Evolutionary conservation across 352 stramenopile genomes (phyloP), one percentile per base, ranked within the genome.

Genomic region (Thalassiosira exigua): DNA sequence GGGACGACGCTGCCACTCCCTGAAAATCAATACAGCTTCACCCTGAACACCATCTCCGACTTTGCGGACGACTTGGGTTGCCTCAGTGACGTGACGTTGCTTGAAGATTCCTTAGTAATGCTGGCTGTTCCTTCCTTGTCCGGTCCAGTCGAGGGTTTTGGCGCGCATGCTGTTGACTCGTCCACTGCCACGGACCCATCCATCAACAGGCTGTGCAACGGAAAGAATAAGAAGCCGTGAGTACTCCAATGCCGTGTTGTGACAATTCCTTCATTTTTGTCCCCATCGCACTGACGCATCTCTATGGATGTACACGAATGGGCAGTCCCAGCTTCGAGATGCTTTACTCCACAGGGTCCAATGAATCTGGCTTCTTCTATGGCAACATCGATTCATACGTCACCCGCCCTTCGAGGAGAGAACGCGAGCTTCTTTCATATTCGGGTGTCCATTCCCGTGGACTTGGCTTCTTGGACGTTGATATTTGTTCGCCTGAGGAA

Each of bases 281-380:
- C 44, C 26, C 30, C 24, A 36, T 58, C 29, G 3, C 5, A 54
- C 58, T 32, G 1, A 36, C 50, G 21, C 9, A 32, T 77, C 11
- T n/a, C n/a, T 48, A 11, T 48, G 39, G 11, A 17, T 48, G 39
- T n/a, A 17, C n/a, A n/a, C n/a, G n/a, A n/a, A n/a, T 48, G 11
- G 12, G 50, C 50, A 57, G 66, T 59, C 82, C 78, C 3, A 79
- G 66, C 21, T 82, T 86, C 54, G 82, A 90, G 51, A 69, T 69
- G 41, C 33, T 92, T 26, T 85, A 81, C 29, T 36, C 29, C 17
- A 53, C 69, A 42, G 75, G 75, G 26, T 76, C 72, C 60, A 90
- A 89, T 42, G 74, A 90, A 58, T 75, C 77, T 60, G 70, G 53
- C 44, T 90, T 79, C 54, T 90, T 90, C 50, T 86, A 83, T 66